phyloP scores from a whole-genome alignment of 2,329 filamentous ascomycete genomes.

The Aspergillus thermomutatus region DNA sequence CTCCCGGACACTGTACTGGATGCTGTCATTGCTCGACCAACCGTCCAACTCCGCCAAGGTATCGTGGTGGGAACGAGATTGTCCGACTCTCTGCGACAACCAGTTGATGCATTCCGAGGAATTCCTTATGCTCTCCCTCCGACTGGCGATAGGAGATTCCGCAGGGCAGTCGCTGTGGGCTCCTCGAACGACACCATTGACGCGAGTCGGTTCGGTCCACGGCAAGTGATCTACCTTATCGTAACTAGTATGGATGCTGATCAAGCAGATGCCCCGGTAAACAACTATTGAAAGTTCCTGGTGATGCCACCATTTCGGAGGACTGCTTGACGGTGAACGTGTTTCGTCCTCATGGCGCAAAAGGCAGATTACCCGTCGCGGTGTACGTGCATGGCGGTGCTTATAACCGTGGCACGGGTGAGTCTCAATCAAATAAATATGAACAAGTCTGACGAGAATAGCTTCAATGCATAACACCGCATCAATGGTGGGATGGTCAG shows the following conservation, averaged over 20 bases:
- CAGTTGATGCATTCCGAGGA: conserved; percentile 44
- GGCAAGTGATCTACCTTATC: neutral
- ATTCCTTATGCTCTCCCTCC: conserved; percentile 51
- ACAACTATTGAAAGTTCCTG: conserved; percentile 47
- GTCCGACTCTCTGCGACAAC: conserved; percentile 19
- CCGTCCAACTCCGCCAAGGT: conserved; percentile 23
- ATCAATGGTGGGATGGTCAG: conserved; percentile 57
- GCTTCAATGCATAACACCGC: conserved; percentile 53
- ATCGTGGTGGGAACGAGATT: conserved; percentile 27
- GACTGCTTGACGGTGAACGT: conserved; percentile 43
- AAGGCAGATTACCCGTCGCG: conserved; percentile 35
- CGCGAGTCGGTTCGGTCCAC: conserved; percentile 33
- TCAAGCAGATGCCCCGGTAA: conserved; percentile 26
- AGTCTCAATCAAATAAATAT: conserved; percentile 11
- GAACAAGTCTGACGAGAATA: neutral
- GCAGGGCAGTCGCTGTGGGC: conserved; percentile 31
- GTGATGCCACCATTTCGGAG: conserved; percentile 50
- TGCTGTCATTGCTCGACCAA: neutral
- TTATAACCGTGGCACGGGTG: conserved; percentile 32
- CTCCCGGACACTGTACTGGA: neutral
- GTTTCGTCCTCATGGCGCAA: conserved; percentile 30
- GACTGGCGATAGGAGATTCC: conserved; percentile 47
- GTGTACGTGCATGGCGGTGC: conserved; percentile 43
- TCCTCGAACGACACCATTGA: conserved; percentile 28
- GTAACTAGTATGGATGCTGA: neutral